Evolutionary conservation across 2,329 filamentous ascomycete species (phyloP).

Genomic region (Periconia macrospinosa): DNA sequence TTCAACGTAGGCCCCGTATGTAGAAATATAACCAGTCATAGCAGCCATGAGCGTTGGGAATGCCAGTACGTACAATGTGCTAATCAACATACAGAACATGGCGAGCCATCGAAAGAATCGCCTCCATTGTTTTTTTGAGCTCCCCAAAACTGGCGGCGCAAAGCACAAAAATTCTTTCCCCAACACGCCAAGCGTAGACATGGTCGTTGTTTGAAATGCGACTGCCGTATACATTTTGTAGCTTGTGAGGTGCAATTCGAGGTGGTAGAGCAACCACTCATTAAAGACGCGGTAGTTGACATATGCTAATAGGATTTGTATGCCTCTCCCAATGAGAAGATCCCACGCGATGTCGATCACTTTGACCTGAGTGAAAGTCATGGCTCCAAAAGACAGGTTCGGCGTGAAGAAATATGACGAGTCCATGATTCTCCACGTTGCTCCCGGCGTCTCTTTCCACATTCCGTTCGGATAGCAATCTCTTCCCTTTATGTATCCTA

Average conservation of each 20-base stretch:
- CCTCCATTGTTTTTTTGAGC: conserved; percentile 20
- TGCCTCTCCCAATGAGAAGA: conserved; percentile 39
- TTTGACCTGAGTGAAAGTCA: conserved; percentile 41
- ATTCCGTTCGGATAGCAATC: conserved; percentile 37
- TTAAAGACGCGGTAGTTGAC: conserved; percentile 44
- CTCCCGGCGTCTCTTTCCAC: conserved; percentile 28
- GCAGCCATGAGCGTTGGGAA: conserved; percentile 43
- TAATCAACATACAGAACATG: conserved; percentile 33
- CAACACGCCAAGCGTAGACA: conserved; percentile 35
- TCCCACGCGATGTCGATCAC: conserved; percentile 44
- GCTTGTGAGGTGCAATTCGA: conserved; percentile 35
- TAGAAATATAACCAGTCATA: conserved; percentile 45
- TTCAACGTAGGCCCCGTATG: conserved; percentile 30
- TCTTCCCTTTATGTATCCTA: conserved; percentile 26
- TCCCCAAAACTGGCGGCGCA: no score
- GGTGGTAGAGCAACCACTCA: conserved; percentile 38
- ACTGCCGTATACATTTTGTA: conserved; percentile 33
- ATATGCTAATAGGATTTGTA: conserved; percentile 34
- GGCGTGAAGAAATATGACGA: conserved; percentile 38
- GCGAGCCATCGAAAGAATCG: conserved; percentile 38
- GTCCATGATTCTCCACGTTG: conserved; percentile 40
- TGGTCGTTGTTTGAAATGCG: conserved; percentile 30
- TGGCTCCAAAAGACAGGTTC: conserved; percentile 32
- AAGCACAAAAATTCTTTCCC: conserved; percentile 30
- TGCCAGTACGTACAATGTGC: conserved; percentile 35